Percentiles rank a stretch among this genome's conserved stretches.
Conservation (phyloP, 345 rosid species). For the Boechera divaricarpa region DNA sequence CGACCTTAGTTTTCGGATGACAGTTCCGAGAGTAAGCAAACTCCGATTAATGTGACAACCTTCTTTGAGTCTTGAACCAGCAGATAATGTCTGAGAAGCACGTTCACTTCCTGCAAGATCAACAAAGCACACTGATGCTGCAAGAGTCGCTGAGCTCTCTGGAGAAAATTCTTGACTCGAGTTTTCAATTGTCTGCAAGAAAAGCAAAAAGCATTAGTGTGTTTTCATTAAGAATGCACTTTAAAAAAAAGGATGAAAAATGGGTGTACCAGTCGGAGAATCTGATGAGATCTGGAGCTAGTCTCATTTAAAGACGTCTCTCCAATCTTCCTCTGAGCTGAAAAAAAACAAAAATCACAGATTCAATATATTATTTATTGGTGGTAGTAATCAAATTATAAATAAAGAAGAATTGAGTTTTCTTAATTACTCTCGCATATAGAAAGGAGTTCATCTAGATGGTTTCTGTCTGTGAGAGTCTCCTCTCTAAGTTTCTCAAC, state of each 20-base stretch:
- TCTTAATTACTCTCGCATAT: conserved; percentile 67
- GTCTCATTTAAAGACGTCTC: conserved; percentile 80
- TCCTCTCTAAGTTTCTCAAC: conserved; percentile 84
- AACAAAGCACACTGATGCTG: conserved; percentile 82
- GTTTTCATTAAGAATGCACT: not conserved
- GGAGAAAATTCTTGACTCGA: conserved; percentile 53
- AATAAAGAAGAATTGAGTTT: not conserved
- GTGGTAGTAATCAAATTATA: not conserved
- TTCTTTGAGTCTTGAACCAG: conserved; percentile 85
- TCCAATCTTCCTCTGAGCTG: conserved; percentile 91
- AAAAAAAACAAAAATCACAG: conserved; percentile 8
- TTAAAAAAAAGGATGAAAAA: not conserved
- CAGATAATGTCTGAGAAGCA: conserved; percentile 79
- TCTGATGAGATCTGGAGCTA: conserved; percentile 96
- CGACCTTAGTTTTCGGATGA: conserved; percentile 83
- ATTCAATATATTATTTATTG: not conserved
- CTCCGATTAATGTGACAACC: conserved; percentile 93
- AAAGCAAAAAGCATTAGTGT: not conserved
- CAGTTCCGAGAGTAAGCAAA: conserved; percentile 89
- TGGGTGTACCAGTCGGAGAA: conserved; percentile 67
- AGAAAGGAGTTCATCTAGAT: conserved; percentile 70
- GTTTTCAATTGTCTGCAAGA: conserved; percentile 78
- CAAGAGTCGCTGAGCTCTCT: conserved; percentile 61
- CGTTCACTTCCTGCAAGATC: conserved; percentile 97
- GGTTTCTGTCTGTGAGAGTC: conserved; percentile 58